Conservation (phyloP, 257 asterid species). For the Parsonsia alboflavescens region DNA sequence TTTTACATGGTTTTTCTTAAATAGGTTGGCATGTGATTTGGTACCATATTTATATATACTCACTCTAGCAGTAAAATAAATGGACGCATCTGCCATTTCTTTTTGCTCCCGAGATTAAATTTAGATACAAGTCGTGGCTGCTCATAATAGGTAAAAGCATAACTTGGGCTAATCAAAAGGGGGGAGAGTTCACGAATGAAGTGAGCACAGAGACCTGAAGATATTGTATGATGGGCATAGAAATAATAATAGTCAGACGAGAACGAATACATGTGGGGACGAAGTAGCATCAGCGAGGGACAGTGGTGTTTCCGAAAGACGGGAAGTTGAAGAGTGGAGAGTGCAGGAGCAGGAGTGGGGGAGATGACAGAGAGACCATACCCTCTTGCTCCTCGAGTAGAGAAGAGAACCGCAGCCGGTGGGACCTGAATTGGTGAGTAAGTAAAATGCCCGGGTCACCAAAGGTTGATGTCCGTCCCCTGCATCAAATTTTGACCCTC, state of each 20-base stretch:
- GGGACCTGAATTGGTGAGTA: neutral
- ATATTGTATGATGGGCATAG: neutral
- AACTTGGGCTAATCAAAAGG: no score
- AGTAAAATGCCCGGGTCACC: neutral
- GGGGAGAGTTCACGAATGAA: no score
- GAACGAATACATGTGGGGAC: conserved; percentile 3
- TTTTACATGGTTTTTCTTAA: no score
- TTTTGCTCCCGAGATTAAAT: neutral
- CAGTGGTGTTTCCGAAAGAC: neutral
- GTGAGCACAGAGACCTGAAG: neutral
- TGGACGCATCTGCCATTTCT: neutral
- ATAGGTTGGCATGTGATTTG: no score
- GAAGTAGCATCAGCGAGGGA: neutral
- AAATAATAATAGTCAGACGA: neutral
- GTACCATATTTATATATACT: no score
- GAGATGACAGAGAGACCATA: neutral
- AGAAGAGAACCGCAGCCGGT: neutral
- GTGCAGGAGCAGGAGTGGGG: neutral
- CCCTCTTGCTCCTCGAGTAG: neutral
- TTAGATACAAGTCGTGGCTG: neutral
- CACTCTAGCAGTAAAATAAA: no score
- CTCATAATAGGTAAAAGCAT: neutral
- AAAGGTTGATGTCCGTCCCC: conserved; percentile 11
- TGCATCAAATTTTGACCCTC: conserved; percentile 8
- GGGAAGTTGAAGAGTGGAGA: neutral